Evolutionary conservation across 768 basidiomycete genomes (phyloP).

Genomic region (Cantharellus cinnabarinus): DNA sequence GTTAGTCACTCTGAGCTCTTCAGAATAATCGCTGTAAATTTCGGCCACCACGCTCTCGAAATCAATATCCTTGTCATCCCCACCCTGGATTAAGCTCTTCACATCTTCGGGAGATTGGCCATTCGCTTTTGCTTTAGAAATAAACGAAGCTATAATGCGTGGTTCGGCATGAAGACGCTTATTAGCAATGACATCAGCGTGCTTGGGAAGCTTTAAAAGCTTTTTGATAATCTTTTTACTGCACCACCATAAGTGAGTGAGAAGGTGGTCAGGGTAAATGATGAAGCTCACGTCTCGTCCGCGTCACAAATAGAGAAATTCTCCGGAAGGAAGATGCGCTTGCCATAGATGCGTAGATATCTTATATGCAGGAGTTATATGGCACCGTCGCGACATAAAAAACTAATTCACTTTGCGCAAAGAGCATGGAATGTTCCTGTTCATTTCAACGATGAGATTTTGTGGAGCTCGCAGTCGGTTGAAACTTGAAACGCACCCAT

Average conservation of each 20-base stretch:
- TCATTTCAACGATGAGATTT: constrained; percentile 10
- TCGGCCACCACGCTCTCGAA: constrained; percentile 17
- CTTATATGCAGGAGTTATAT: background rate
- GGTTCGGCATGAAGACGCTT: constrained; percentile 31
- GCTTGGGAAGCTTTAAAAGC: constrained; percentile 34
- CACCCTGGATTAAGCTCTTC: constrained; percentile 3
- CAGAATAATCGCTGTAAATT: constrained; percentile 49
- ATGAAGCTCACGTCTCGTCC: constrained; percentile 40
- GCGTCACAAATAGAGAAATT: constrained; percentile 75
- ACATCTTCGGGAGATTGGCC: constrained; percentile 20
- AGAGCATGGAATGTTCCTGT: constrained; percentile 67
- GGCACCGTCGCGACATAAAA: background rate
- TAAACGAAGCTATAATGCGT: constrained; percentile 31
- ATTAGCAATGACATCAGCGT: constrained; percentile 22
- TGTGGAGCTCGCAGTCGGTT: background rate
- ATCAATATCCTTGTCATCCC: background rate
- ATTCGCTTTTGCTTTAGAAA: constrained; percentile 53
- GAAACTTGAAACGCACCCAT: constrained; percentile 18
- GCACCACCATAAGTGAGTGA: constrained; percentile 1
- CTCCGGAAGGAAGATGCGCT: constrained; percentile 32
- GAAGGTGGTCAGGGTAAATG: background rate
- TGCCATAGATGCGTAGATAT: constrained; percentile 42
- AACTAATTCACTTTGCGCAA: constrained; percentile 30
- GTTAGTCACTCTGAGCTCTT: constrained; percentile 35
- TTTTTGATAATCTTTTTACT: constrained; percentile 50